Base-by-base conservation (phyloP, 176 grass and related monocot genomes). In the Alopecurus myosuroides region DNA sequence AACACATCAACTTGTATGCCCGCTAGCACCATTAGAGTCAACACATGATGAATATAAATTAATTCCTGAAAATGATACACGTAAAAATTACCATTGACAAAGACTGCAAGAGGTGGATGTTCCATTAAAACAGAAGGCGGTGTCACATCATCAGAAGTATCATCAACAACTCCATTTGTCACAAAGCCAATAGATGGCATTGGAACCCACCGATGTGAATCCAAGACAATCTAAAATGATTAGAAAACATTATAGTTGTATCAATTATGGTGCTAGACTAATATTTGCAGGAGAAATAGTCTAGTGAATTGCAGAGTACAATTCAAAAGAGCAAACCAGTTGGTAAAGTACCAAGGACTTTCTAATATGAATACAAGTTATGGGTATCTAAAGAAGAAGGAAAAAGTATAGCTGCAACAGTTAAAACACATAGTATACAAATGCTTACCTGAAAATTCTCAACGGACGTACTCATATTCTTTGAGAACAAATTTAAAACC, bases 101-200 rank as follows among this genome's bases (percentile, higher is more conserved):
- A 99, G 55, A 99, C 90, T 62, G 97, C 97, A 30, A 99, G 85
- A 85, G 94, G 97, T 77, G 92, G 94, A 84, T 99, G 94, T 36
- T 99, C 97, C 97, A 99, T 99, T 79, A 99, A 85, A 61, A 97
- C 94, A 64, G 94, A 99, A 80, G 97, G 94, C 35, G 94, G 97
- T 50, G 92, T 86, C 78, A 97, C 88, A 64, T 99, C 97, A 86
- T 85, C 90, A 11, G 91, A 87, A 78, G 84, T 91, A 35, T 94
- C 92, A 92, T 97, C 94, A 26, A 92, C 91, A 82, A 74, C 62
- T 61, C 93, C 93, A 91, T 99, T 99, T 58, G 81, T 88, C 77
- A 92, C 89, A 80, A 97, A 99, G 78, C 97, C 97, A 82, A 99
- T 92, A 76, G 97, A 99, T 79, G 97, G 97, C 97, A 99, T 88